These are phyloP conservation scores for Dryadomyces quercus-mongolicae DNA, from an alignment of 2,329 filamentous ascomycete species.

Conservation along the genomic window DNA sequence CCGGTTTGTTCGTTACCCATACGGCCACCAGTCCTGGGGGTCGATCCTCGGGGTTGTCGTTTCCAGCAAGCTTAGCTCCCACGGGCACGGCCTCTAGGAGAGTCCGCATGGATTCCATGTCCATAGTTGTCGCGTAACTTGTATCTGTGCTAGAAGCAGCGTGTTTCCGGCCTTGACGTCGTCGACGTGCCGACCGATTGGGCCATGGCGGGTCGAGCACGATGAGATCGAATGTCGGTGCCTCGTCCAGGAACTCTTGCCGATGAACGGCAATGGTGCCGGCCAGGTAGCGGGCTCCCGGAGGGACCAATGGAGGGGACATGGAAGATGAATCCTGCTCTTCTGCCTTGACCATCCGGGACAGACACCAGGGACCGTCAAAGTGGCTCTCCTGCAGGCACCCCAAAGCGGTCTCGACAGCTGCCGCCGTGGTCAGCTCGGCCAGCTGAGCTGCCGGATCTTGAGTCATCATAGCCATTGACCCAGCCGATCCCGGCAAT, in stretches of 20 bases:
- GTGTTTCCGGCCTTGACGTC: neutral
- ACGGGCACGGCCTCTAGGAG: constrained; percentile 47
- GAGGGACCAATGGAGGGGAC: constrained; percentile 23
- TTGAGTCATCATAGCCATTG: constrained; percentile 1
- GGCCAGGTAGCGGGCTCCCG: constrained; percentile 30
- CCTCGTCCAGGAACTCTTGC: constrained; percentile 25
- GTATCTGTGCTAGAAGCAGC: neutral
- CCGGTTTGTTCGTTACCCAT: constrained; percentile 66
- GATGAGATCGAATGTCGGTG: constrained; percentile 50
- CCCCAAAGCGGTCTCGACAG: constrained; percentile 30
- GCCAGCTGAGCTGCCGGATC: constrained; percentile 34
- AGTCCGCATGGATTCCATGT: constrained; percentile 30
- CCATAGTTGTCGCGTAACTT: constrained; percentile 29
- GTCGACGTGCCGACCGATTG: constrained; percentile 53
- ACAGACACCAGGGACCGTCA: constrained; percentile 32
- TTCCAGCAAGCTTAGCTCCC: constrained; percentile 34
- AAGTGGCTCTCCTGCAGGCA: constrained; percentile 20
- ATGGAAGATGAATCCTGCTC: neutral
- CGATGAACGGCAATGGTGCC: constrained; percentile 33
- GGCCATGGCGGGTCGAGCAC: constrained; percentile 74
- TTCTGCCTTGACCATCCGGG: constrained; percentile 14
- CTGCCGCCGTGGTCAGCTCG: constrained; percentile 39
- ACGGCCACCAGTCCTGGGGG: constrained; percentile 57
- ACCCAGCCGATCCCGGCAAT: neutral
- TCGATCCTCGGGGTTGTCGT: constrained; percentile 24